Base-by-base conservation (phyloP, 2,329 filamentous ascomycete species). In the Fusarium sp. region DNA sequence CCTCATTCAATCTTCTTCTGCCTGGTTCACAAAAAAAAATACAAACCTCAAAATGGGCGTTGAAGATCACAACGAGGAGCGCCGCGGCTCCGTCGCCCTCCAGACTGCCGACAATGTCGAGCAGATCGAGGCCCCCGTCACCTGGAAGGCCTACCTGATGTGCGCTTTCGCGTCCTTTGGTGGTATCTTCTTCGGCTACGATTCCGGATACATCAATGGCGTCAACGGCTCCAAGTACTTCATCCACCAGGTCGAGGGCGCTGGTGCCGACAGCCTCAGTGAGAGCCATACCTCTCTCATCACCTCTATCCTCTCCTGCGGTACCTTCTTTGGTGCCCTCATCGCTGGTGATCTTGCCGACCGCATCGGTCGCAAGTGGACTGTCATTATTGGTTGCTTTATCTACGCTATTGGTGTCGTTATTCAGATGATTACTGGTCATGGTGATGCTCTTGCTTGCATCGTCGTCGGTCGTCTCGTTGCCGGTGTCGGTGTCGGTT, bases 321-420 rank as follows among this genome's bases (percentile, higher is more conserved):
- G 90, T 82, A 94, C 93, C 77, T 96, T 95, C 87, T 92, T 94
- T 70, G 91, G 93, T 81, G 91, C 94, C 64, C 79, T 96, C 75
- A 90, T 94, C 70, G 93, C 92, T 66, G 93, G 93, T 86, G 92
- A 94, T 81, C 81, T 95, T 71, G 89, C 93, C 74, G 94, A 96
- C 81, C 88, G 86, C 82, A 90, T 93, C 65, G 94, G 94, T 76
- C 91, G 92, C 81, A 91, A 92, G 78, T 89, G 87, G 80, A 93
- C 92, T 71, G 89, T 94, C 82, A 91, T 94, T 66, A n/a, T 82
- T 7, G 93, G 92, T 73, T 96, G 94, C 80, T 8, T 81, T 20
- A 88, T 95, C 84, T 97, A 94, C 87, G 86, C 88, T 41, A 36
- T 93, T 61, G 92, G 92, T 87, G 88, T 91, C 36, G 80, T 90